These are phyloP conservation scores for Arctium lappa DNA, from an alignment of 129 eudicot species.

Conservation along the genomic window DNA sequence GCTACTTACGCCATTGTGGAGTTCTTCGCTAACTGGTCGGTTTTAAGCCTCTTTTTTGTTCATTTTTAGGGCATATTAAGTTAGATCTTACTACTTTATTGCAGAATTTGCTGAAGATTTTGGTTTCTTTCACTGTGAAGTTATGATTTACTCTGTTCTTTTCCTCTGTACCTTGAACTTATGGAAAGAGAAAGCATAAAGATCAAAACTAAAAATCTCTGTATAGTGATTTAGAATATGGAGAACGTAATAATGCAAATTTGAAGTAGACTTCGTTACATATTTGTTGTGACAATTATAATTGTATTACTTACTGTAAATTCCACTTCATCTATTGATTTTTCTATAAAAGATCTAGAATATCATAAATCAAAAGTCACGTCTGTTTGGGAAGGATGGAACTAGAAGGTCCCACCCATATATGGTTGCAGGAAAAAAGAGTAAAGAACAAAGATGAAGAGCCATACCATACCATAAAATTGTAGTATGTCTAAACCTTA, in stretches of 20 bases:
- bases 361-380: not conserved
- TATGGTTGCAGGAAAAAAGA: not conserved
- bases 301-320: not conserved
- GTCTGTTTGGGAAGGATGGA: conserved; percentile 22
- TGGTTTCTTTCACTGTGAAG: not conserved
- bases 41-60: conserved; percentile 1
- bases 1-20: conserved; percentile 80
- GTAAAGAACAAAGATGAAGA: not conserved
- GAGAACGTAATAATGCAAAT: not conserved
- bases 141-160: not conserved
- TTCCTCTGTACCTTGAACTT: not conserved
- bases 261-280: not conserved
- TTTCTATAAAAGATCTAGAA: not conserved
- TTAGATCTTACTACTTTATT: conserved; percentile 18
- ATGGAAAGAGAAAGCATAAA: not conserved
- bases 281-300: not conserved
- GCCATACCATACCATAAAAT: not conserved
- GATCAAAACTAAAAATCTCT: not conserved
- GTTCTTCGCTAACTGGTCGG: conserved; percentile 92
- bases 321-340: not conserved
- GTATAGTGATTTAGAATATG: not conserved
- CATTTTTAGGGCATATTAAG: conserved; percentile 12
- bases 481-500: conserved; percentile 16
- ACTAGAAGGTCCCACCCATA: conserved; percentile 4
- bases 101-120: not conserved